These are phyloP conservation scores for Neurospora discreta DNA, from an alignment of 495 filamentous ascomycete genomes.

Conservation along the genomic window DNA sequence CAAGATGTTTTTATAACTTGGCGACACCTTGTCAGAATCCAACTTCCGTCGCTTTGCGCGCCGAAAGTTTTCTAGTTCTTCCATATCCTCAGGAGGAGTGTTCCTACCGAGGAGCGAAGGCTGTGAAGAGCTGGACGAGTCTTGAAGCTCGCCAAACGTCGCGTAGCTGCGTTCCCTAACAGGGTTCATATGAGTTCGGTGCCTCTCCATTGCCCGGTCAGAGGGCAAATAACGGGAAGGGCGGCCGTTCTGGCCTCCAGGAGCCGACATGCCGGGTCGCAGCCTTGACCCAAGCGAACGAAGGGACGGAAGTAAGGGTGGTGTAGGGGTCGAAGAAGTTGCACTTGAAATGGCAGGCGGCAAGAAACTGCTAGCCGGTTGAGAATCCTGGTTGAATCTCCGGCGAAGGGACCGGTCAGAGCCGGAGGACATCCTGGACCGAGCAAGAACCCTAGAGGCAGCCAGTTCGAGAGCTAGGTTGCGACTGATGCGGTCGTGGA, in stretches of 20 bases:
- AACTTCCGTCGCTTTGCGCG: constrained; percentile 65
- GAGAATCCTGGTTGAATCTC: constrained; percentile 27
- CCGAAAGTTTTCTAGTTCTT: constrained; percentile 15
- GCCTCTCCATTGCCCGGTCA: constrained; percentile 22
- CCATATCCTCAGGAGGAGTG: constrained; percentile 12
- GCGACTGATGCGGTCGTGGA: constrained; percentile 19
- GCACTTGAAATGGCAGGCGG: constrained; percentile 5
- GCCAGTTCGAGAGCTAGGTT: constrained; percentile 1
- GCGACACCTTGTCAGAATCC: constrained; percentile 45
- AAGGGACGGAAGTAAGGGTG: constrained; percentile 29
- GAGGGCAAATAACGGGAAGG: constrained; percentile 20
- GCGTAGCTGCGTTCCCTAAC: background rate
- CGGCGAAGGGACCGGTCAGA: constrained; percentile 22
- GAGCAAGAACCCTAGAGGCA: constrained; percentile 1
- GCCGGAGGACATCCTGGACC: constrained; percentile 28
- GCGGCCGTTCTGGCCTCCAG: constrained; percentile 8
- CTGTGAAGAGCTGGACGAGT: background rate
- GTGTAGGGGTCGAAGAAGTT: constrained; percentile 6
- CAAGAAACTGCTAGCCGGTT: constrained; percentile 16
- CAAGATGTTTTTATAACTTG: constrained; percentile 47
- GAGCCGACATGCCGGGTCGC: constrained; percentile 17
- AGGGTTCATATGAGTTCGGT: constrained; percentile 5
- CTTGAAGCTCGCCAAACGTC: constrained; percentile 7
- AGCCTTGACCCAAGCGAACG: constrained; percentile 25
- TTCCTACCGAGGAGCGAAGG: background rate